Evolutionary conservation across 73 alveolate genomes (phyloP), one percentile per base, ranked within the genome.

Genomic region (Durusdinium trenchii): DNA sequence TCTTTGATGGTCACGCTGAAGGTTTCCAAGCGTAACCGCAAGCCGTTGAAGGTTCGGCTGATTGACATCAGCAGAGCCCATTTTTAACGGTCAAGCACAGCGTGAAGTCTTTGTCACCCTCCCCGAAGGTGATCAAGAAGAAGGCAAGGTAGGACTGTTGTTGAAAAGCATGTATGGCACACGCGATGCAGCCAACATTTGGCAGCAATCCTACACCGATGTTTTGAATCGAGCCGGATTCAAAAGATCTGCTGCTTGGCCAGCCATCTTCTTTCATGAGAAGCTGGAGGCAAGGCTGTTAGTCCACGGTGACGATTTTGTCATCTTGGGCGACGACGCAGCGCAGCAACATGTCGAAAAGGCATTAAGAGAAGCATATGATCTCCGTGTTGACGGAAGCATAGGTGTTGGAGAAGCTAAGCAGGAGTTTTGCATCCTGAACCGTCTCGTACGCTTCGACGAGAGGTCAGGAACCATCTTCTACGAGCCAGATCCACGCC

Each of bases 401-500:
- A 84, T 51, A 76, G 94, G 94, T 9, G 46, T 57, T 35, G 94
- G 67, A 12, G 92, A 82, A 57, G 71, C 45, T 10, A 62, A 6
- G 18, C 82, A 69, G 48, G 78, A 84, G 40, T 18, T 84, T 38
- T 51, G 54, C 36, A 76, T 84, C 54, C 67, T 84, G 42, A 50
- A 84, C 32, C 42, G 92, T 45, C 12, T 84, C 38, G 67, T 84
- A 42, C n/a, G n/a, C n/a, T n/a, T n/a, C n/a, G n/a, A n/a, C n/a
- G 46, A 14, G 23, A n/a, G 46, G 52, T 35, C 42, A 35, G 51
- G 54, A 51, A 46, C 52, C 3, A 43, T 76, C 32, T 50, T 40
- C 12, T 50, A 50, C 45, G 78, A 84, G 38, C 78, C 94, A 6
- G 94, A 84, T 45, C 94, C 94, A 0, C n/a, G 94, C 26, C 94